A percentile compares a stretch with the other conserved stretches of the same genome.
Evolutionary conservation across 2,329 filamentous ascomycete species (phyloP).

Genomic region (Neonectria magnoliae): DNA sequence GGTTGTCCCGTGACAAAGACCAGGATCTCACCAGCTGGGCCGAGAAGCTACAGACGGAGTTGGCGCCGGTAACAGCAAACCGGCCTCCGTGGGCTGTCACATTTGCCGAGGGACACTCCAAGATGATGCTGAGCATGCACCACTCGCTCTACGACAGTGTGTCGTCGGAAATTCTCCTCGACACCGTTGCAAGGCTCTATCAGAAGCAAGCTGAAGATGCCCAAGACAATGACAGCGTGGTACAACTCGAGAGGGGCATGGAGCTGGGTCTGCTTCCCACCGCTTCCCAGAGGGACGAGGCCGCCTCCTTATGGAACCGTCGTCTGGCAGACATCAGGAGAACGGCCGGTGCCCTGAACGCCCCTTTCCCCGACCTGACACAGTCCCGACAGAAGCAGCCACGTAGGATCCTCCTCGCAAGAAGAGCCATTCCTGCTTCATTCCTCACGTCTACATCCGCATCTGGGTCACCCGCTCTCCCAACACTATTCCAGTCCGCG

Average conservation of each 20-base stretch:
- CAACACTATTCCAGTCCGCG: slow-evolving; percentile 33
- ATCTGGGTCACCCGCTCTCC: slow-evolving; percentile 3
- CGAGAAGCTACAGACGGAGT: slow-evolving; percentile 17
- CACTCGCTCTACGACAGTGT: slow-evolving; percentile 73
- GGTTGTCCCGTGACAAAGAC: slow-evolving; percentile 9
- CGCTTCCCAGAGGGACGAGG: slow-evolving; percentile 29
- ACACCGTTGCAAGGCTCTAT: slow-evolving; percentile 41
- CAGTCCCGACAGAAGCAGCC: slow-evolving; percentile 34
- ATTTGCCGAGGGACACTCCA: slow-evolving; percentile 40
- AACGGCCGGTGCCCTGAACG: slow-evolving; percentile 31
- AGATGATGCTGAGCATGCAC: slow-evolving; percentile 57
- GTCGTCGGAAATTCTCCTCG: slow-evolving; percentile 62
- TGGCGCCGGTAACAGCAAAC: slow-evolving; percentile 18
- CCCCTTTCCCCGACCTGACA: slow-evolving; percentile 37
- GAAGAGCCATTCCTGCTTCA: background rate
- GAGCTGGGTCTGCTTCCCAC: slow-evolving; percentile 36
- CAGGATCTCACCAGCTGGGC: slow-evolving; percentile 9
- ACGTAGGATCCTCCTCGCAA: slow-evolving; percentile 13
- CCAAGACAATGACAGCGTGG: background rate
- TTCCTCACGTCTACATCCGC: background rate
- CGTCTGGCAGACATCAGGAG: slow-evolving; percentile 25
- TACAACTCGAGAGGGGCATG: slow-evolving; percentile 30
- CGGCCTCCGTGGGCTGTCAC: slow-evolving; percentile 51
- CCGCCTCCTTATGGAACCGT: slow-evolving; percentile 27
- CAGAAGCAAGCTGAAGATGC: background rate